Conservation (phyloP, 2,329 filamentous ascomycete species). For the Alternaria consortialis region DNA sequence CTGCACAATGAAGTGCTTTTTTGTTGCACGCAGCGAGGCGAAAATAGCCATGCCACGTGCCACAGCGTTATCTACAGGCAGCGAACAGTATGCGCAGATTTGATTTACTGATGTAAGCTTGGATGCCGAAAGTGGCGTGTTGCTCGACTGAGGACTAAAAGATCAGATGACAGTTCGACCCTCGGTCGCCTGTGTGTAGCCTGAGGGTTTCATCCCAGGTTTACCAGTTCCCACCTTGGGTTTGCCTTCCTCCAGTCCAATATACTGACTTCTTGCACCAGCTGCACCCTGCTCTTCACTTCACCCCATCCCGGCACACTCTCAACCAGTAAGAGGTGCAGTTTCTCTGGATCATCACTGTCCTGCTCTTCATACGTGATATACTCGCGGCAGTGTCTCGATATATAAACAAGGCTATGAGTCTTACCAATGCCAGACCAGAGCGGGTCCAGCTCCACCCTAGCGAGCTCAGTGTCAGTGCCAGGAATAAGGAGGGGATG, state of each 20-base stretch:
- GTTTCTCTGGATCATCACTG: neutral
- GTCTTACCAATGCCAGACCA: neutral
- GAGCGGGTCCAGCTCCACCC: neutral
- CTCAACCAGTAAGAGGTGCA: conserved; percentile 7
- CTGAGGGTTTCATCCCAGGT: rapidly evolving
- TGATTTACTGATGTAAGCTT: no score
- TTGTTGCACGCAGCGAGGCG: no score
- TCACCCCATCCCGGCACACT: conserved; percentile 1
- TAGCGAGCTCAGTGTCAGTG: neutral
- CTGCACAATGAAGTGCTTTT: no score
- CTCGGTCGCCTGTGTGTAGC: neutral
- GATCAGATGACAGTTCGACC: no score
- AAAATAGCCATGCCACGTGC: no score
- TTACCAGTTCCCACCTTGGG: neutral
- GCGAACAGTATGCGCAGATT: no score
- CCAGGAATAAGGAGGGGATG: neutral
- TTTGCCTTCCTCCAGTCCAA: neutral
- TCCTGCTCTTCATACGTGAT: neutral
- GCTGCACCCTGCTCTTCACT: conserved; percentile 4
- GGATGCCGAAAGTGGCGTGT: no score
- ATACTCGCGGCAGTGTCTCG: neutral
- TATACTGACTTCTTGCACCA: neutral
- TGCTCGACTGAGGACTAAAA: no score
- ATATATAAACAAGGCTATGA: conserved; percentile 5
- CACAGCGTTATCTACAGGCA: no score